Percentiles rank a stretch among this genome's conserved stretches.
Evolutionary conservation across 2,329 filamentous ascomycete species (phyloP).

Genomic region (Sclerotinia sclerotiorum): DNA sequence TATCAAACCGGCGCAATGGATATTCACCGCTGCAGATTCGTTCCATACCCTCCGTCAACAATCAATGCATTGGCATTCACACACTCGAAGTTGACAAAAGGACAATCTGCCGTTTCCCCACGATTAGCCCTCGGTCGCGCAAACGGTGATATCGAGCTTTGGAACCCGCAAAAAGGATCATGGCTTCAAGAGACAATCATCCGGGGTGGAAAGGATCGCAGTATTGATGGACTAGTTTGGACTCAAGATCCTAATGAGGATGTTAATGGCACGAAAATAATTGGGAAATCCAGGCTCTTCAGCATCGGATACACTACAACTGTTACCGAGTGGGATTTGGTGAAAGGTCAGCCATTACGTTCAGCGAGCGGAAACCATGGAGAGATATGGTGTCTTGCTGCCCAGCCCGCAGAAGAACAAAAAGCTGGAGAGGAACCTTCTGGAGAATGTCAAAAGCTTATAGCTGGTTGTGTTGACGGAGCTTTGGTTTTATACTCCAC

Average conservation of each 20-base stretch:
- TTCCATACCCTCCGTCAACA: conserved; percentile 84
- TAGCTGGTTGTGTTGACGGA: conserved; percentile 88
- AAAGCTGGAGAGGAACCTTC: conserved; percentile 39
- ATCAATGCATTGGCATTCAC: conserved; percentile 97
- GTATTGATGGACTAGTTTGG: conserved; percentile 89
- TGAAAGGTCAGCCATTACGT: conserved; percentile 71
- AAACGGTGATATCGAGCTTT: conserved; percentile 96
- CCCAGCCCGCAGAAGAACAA: conserved; percentile 59
- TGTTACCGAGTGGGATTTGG: conserved; percentile 93
- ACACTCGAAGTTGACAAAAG: conserved; percentile 59
- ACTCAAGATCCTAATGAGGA: conserved; percentile 78
- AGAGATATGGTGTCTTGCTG: conserved; percentile 94
- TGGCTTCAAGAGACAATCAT: conserved; percentile 93
- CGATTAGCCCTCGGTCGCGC: conserved; percentile 86
- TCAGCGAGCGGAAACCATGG: conserved; percentile 91
- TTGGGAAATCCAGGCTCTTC: conserved; percentile 82
- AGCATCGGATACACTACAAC: conserved; percentile 93
- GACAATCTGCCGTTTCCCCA: conserved; percentile 57
- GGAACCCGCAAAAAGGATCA: conserved; percentile 73
- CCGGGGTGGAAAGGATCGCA: conserved; percentile 77
- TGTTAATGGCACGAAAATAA: conserved; percentile 56
- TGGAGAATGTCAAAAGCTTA: conserved; percentile 59
- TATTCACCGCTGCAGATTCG: conserved; percentile 94
- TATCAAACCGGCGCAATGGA: conserved; percentile 62
- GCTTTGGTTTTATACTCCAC: conserved; percentile 85